Evolutionary conservation across 1,284 basidiomycete genomes (phyloP).

Genomic region (Phylloboletellus chloephorus): DNA sequence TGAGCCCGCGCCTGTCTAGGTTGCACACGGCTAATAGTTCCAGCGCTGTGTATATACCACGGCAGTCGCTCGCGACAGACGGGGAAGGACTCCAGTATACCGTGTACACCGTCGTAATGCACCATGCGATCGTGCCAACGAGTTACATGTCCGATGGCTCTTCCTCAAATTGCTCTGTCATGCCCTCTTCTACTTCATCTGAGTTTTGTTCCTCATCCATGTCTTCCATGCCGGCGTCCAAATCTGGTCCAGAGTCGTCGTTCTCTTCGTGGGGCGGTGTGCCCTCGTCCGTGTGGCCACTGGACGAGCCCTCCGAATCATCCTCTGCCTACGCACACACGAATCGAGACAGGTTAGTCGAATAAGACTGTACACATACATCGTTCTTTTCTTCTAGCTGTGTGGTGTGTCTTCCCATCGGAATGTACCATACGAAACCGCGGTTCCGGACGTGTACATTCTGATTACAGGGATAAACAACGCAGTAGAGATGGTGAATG

Average conservation of each 20-base stretch:
- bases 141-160: conserved; percentile 24
- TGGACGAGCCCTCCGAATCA: conserved; percentile 35
- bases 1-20: neutral
- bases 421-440: conserved; percentile 63
- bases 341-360: conserved; percentile 3
- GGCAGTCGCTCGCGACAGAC: conserved; percentile 1
- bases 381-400: conserved; percentile 80
- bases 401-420: conserved; percentile 66
- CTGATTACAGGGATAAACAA: conserved; percentile 31
- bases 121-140: neutral
- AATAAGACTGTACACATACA: conserved; percentile 38
- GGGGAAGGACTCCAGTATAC: neutral
- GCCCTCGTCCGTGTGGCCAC: conserved; percentile 36
- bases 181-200: conserved; percentile 25
- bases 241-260: conserved; percentile 51
- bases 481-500: neutral
- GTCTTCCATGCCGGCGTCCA: conserved; percentile 70
- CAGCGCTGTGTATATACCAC: conserved; percentile 1
- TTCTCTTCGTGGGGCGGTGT: conserved; percentile 51
- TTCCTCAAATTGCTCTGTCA: conserved; percentile 30
- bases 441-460: conserved; percentile 55
- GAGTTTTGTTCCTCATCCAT: conserved; percentile 51
- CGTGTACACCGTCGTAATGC: conserved; percentile 1
- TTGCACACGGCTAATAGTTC: neutral
- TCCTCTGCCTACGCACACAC: conserved; percentile 38